These are phyloP conservation scores for Harringtonia lauricola DNA, from an alignment of 2,329 filamentous ascomycete genomes.

Conservation along the genomic window DNA sequence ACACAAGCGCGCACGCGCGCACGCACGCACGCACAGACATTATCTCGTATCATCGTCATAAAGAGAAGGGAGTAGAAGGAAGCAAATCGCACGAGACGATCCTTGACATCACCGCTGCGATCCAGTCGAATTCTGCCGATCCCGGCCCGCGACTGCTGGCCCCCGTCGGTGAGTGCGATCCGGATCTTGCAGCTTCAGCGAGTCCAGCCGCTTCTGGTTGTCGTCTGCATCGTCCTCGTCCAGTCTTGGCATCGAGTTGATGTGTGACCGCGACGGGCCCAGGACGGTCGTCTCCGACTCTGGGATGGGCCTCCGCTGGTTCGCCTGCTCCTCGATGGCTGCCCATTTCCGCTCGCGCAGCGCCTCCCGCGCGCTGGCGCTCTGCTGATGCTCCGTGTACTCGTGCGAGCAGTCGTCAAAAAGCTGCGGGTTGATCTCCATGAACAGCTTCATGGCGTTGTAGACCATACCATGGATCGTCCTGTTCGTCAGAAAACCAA, in stretches of 20 bases:
- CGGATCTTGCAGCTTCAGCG: slow-evolving; percentile 79
- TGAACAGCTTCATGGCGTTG: slow-evolving; percentile 99
- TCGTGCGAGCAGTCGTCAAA: slow-evolving; percentile 98
- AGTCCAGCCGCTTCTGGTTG: slow-evolving; percentile 78
- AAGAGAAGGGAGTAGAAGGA: not conserved
- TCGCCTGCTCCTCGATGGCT: slow-evolving; percentile 68
- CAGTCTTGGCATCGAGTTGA: slow-evolving; percentile 34
- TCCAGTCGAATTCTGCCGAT: slow-evolving; percentile 49
- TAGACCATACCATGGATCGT: slow-evolving; percentile 99
- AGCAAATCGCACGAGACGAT: no score
- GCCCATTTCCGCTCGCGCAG: slow-evolving; percentile 84
- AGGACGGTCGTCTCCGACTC: slow-evolving; percentile 23
- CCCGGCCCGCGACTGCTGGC: slow-evolving; percentile 25
- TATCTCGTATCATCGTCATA: not conserved
- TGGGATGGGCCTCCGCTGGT: slow-evolving; percentile 44
- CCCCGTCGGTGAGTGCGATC: slow-evolving; percentile 43
- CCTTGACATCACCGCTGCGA: slow-evolving; percentile 34
- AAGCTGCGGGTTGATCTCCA: slow-evolving; percentile 98
- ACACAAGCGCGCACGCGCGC: not conserved
- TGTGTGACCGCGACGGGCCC: slow-evolving; percentile 25
- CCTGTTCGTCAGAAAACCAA: slow-evolving; percentile 43
- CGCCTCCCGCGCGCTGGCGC: slow-evolving; percentile 71
- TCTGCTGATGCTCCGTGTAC: slow-evolving; percentile 94
- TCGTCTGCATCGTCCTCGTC: slow-evolving; percentile 81
- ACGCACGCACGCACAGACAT: not conserved